phyloP scores from a whole-genome alignment of 441 rosid genomes.

The Erodium moschatum region DNA sequence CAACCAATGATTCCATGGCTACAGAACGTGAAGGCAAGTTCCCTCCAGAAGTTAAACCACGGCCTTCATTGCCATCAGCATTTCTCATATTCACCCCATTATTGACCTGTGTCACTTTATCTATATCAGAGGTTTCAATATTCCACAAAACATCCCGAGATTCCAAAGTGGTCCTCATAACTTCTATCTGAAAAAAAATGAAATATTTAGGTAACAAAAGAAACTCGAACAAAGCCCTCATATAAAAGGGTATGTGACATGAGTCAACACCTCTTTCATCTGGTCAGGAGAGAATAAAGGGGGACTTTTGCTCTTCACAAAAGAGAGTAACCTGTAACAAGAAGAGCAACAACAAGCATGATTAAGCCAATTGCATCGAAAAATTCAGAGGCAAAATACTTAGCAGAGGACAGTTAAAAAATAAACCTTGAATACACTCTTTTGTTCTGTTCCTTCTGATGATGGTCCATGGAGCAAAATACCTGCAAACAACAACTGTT shows the following conservation, averaged over 20 bases:
- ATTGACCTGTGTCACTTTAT: conserved; percentile 24
- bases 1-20: conserved; percentile 24
- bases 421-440: conserved; percentile 49
- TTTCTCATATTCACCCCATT: conserved; percentile 21
- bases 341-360: too few relatives aligned
- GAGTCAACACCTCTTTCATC: conserved; percentile 59
- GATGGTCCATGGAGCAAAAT: conserved; percentile 43
- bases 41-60: conserved; percentile 20
- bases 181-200: conserved; percentile 41
- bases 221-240: conserved; percentile 7
- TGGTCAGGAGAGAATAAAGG: conserved; percentile 45
- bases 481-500: conserved; percentile 44
- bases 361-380: neutral
- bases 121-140: conserved; percentile 26
- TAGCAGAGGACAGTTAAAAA: conserved; percentile 2
- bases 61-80: conserved; percentile 25
- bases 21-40: conserved; percentile 22
- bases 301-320: conserved; percentile 41
- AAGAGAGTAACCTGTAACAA: conserved; percentile 49
- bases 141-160: conserved; percentile 20
- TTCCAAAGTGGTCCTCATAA: conserved; percentile 32
- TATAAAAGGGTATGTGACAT: conserved; percentile 12
- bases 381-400: conserved; percentile 4
- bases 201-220: conserved; percentile 18
- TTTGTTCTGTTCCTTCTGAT: conserved; percentile 46